A percentile compares a stretch with the other conserved stretches of the same genome.
phyloP scores from a whole-genome alignment of 2,329 filamentous ascomycete species.

The Penicillium psychrosexuale region DNA sequence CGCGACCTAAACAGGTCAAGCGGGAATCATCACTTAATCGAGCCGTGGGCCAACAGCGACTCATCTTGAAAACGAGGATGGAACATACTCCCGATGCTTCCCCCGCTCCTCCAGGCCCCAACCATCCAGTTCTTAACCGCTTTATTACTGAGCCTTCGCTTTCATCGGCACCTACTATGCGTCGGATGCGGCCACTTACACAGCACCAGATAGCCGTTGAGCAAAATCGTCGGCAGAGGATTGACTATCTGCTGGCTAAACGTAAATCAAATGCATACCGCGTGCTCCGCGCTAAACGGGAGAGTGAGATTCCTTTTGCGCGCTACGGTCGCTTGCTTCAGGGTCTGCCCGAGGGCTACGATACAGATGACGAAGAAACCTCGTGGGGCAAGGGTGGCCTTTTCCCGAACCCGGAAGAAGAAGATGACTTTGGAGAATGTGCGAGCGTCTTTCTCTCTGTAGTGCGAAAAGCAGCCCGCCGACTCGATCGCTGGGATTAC shows the following conservation, averaged over 20 bases:
- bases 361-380: constrained; percentile 46
- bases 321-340: constrained; percentile 44
- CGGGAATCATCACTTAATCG: constrained; percentile 38
- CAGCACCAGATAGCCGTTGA: constrained; percentile 51
- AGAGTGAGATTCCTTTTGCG: constrained; percentile 40
- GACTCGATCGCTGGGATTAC: constrained; percentile 47
- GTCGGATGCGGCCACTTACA: constrained; percentile 48
- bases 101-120: constrained; percentile 43
- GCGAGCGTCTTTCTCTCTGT: constrained; percentile 46
- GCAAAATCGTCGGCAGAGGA: constrained; percentile 48
- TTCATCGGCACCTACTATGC: constrained; percentile 28
- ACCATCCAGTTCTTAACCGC: constrained; percentile 43
- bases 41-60: constrained; percentile 38
- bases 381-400: constrained; percentile 46
- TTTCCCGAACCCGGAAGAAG: constrained; percentile 40
- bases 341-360: constrained; percentile 45
- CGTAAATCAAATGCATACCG: constrained; percentile 41
- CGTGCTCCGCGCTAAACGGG: constrained; percentile 37
- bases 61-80: constrained; percentile 46
- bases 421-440: constrained; percentile 49
- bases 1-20: constrained; percentile 41
- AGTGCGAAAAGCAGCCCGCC: constrained; percentile 42
- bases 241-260: constrained; percentile 47
- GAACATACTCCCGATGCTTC: constrained; percentile 45
- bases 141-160: constrained; percentile 37